Percentiles rank a stretch among this genome's conserved stretches.
Evolutionary conservation across 495 filamentous ascomycete genomes (phyloP).

Genomic region (Tuber melanosporum): DNA sequence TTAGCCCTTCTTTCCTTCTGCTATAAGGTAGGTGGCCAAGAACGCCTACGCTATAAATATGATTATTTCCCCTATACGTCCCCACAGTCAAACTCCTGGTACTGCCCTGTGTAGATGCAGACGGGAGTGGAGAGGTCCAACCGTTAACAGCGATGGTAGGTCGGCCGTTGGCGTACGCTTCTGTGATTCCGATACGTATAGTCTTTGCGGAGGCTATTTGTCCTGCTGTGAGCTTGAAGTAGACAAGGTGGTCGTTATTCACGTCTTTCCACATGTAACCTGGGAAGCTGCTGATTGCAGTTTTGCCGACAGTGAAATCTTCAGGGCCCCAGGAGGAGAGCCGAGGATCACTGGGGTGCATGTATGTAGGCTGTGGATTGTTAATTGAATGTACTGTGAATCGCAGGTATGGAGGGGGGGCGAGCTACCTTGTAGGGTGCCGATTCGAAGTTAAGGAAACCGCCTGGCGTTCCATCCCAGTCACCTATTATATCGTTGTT

Average conservation of each 20-base stretch:
- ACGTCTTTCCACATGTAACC: conserved; percentile 41
- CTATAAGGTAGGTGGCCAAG: no score
- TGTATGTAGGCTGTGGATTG: conserved; percentile 24
- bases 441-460: conserved; percentile 42
- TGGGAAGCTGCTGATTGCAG: conserved; percentile 30
- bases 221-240: conserved; percentile 36
- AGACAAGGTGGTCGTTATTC: conserved; percentile 42
- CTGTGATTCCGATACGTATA: conserved; percentile 41
- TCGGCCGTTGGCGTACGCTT: conserved; percentile 37
- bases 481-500: conserved; percentile 23
- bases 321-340: conserved; percentile 40
- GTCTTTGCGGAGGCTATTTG: conserved; percentile 40
- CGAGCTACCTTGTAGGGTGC: conserved; percentile 28
- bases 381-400: not conserved
- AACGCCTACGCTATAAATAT: conserved; percentile 14
- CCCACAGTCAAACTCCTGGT: conserved; percentile 26
- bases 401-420: not conserved
- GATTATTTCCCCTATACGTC: conserved; percentile 22
- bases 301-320: conserved; percentile 36
- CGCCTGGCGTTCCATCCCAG: conserved; percentile 41
- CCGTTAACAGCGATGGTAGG: conserved; percentile 41
- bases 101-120: conserved; percentile 38
- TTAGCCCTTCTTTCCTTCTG: not conserved
- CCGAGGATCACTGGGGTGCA: conserved; percentile 42
- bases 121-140: conserved; percentile 31